Evolutionary conservation across 2,329 filamentous ascomycete species (phyloP), one percentile per base, ranked within the genome.

Genomic region (Corinectria fuckeliana): DNA sequence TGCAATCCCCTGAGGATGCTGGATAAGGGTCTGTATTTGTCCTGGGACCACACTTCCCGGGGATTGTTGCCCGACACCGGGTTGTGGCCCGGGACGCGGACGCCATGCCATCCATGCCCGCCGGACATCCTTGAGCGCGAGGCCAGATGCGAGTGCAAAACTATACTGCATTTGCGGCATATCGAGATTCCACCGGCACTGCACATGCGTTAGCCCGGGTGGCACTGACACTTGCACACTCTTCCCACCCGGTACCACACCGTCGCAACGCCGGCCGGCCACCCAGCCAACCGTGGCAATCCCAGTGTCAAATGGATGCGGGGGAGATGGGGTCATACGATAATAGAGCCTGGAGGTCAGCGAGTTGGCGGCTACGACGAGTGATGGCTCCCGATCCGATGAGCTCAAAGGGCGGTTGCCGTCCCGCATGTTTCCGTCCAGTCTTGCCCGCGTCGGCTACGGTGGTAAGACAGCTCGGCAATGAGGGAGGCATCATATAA

Each of bases 361-460:
- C 58, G 41, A 58, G 51, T 56, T 64, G 56, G 56, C 61, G 66
- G 50, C 47, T 53, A 39, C 52, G 41, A 56, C 44, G 47, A 60
- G 53, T 57, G 51, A 62, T 47, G 60, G 60, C 48, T 60, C 55
- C 61, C 63, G n/a, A 65, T 61, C 61, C 51, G 58, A 70, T 61
- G 62, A 52, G 54, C 56, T 63, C 42, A 49, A 57, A 67, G 50
- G 55, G 55, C 52, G n/a, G 44, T 59, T 53, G 25, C 56, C 60
- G 61, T 73, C 68, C 72, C 72, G 72, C 69, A 73, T 72, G 69
- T 74, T 74, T 69, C 72, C 72, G 72, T 69, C 25, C 36, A 56
- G 36, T 41, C 23, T 30, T 45, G 42, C 42, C 42, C 11, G 52
- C 38, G 52, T 73, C 72, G 72, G 69, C 69, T 71, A 69, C 60